Conservation (phyloP, 2,329 filamentous ascomycete genomes). For the Colletotrichum orchidophilum region DNA sequence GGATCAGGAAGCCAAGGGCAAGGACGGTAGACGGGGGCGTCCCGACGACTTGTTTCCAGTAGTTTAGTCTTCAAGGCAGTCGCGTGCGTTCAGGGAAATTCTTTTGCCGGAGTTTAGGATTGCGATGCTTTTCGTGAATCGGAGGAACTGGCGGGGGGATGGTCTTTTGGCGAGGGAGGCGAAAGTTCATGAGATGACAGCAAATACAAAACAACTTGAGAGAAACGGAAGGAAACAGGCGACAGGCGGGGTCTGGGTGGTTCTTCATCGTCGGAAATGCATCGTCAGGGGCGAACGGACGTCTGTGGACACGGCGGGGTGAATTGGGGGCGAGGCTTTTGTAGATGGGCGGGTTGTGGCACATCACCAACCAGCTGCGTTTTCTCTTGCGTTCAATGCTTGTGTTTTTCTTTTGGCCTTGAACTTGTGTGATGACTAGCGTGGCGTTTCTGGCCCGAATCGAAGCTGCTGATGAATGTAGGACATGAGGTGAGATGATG, state of each 20-base stretch:
- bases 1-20: slow-evolving; percentile 47
- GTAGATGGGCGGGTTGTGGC: slow-evolving; percentile 31
- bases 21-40: slow-evolving; percentile 23
- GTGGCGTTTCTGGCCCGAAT: background rate
- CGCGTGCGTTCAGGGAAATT: slow-evolving; percentile 28
- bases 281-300: slow-evolving; percentile 19
- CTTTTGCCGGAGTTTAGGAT: slow-evolving; percentile 36
- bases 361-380: slow-evolving; percentile 32
- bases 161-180: slow-evolving; percentile 24
- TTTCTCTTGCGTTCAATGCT: slow-evolving; percentile 4
- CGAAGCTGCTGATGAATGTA: background rate
- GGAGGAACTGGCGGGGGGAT: slow-evolving; percentile 24
- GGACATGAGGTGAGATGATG: background rate
- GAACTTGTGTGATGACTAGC: background rate
- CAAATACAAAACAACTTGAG: slow-evolving; percentile 14
- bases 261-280: slow-evolving; percentile 25
- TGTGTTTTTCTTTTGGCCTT: background rate
- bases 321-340: slow-evolving; percentile 22
- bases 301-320: slow-evolving; percentile 19
- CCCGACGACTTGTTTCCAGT: slow-evolving; percentile 11
- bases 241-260: background rate
- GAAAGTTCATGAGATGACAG: slow-evolving; percentile 20
- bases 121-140: slow-evolving; percentile 33
- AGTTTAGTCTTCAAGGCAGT: background rate
- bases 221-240: background rate